Evolutionary conservation across 2,329 filamentous ascomycete species (phyloP), one percentile per base, ranked within the genome.

Genomic region (Alternaria tenuissima): DNA sequence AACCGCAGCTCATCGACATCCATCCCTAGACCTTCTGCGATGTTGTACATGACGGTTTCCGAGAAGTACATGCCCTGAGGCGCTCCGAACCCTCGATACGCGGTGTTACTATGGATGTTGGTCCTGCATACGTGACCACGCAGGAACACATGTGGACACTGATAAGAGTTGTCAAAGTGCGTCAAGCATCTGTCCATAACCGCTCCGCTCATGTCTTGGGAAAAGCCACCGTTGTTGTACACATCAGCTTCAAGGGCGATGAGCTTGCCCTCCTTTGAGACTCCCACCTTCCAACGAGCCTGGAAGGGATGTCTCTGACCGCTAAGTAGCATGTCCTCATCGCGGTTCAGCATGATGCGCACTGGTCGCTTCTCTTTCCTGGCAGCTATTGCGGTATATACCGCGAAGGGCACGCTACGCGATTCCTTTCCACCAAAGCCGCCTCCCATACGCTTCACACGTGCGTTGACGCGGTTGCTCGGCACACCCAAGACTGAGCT

Each of bases 381-480:
- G 1, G 94, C 94, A 1, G 94, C 94, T 48, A 94, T 83, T 0
- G 94, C 94, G 61, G 91, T 88, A 47, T 94, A 92, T 3, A 89
- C 90, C 67, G 92, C 91, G 46, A 98, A 86, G 58, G 94, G 89
- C 18, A 97, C 86, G 4, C 92, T 94, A 63, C 94, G 86, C 0
- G 91, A 92, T 78, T 98, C 94, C 75, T 98, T 98, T 57, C 94
- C 94, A 61, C 94, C 94, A 71, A 98, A 98, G 0, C 92, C 94
- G 61, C 94, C 94, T 52, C 94, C 94, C 39, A 98, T 85, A 46
- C 94, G 88, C 81, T 97, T 98, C 14, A 97, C 94, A 47, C 90
- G 90, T 39, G 91, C 89, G 4, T 96, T 92, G 30, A 98, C 86
- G 75, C 96, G 96, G 80, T 97, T 98, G 16, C 89, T 88, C 28